Base-by-base conservation (phyloP, 2,329 filamentous ascomycete species). In the Xylariaceae sp. region DNA sequence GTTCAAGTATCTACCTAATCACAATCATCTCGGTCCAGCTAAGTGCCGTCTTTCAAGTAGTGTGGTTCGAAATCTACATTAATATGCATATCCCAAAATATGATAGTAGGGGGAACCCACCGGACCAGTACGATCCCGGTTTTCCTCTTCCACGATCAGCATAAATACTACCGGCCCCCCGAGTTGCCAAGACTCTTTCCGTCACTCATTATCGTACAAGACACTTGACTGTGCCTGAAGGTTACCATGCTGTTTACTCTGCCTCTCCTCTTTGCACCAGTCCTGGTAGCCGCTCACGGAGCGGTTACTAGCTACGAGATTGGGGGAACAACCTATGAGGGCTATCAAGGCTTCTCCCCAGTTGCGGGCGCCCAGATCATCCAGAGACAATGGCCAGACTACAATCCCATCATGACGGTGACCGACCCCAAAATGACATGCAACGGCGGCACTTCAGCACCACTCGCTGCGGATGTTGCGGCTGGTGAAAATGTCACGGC, bases 311-410 rank as follows among this genome's bases (percentile, higher is more conserved):
- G 76, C 56, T 83, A 83, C 68, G 71, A 73, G 7, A 77, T 80
- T 50, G 77, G 68, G 23, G 73, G 73, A 32, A 77, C 67, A 42
- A 73, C 68, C 6, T 80, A 79, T 62, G 70, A 70, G 20, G 78
- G 77, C 48, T 79, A 78, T 56, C 66, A 78, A 54, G 80, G 80
- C 56, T 83, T 80, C 72, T 76, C 77, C 1, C 81, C 81, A 5
- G 66, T 73, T 29, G 73, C 74, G 26, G 74, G 73, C 32, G 79
- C 78, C 16, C 73, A 78, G 59, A 79, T 80, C n/a, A 84, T 84
- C 66, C 79, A 85, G 69, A 72, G 81, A 43, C 80, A 84, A 73
- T 84, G 81, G 82, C 75, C 77, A 16, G 74, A 81, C 72, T 84
- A 84, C 73, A 80, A 84, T 71, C 81, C 81, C 5, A 79, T 79